Evolutionary conservation across 2,329 filamentous ascomycete species (phyloP), one percentile per base, ranked within the genome.

Genomic region (Pleochaeta shiraiana): DNA sequence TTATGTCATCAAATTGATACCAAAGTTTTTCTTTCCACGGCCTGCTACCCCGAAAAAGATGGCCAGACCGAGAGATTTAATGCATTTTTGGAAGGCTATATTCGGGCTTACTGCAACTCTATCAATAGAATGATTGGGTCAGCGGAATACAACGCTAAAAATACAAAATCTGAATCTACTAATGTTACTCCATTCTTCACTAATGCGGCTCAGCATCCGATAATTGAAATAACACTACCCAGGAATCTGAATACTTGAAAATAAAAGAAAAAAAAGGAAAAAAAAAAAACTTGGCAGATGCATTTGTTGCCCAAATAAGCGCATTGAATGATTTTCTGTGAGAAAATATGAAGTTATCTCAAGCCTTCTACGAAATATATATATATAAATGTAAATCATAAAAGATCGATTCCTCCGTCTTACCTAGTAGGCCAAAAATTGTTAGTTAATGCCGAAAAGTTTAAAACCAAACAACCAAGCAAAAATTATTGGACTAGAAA

Each of bases 401-500:
- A 60, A n/a, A 14, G 57, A 6, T n/a, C 28, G 2, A 60, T 37
- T 60, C 57, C 33, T 37, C 57, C 50, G 3, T 24, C 57, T 19
- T 60, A 60, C 37, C 28, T 34, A 19, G 33, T 60, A 5, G 59
- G 33, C 9, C 2, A 39, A 39, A 39, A 39, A 39, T n/a, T n/a
- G n/a, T n/a, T n/a, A n/a, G n/a, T 64, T 19, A 45, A 21, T n/a
- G 37, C 37, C 45, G 45, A 64, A 47, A 64, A 61, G 2, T 33
- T 64, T 28, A 45, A 34, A 47, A 64, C 63, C 28, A 61, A 45
- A 11, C 45, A 34, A 60, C 53, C 34, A 24, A 31, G 63, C 28
- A 43, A 64, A 24, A 64, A 64, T n/a, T n/a, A 47, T 16, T 64
- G 7, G 63, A 64, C 21, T 45, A 39, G 50, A 64, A 60, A 33